Conservation (phyloP, 495 filamentous ascomycete genomes). For the Aspergillus sparsus region DNA sequence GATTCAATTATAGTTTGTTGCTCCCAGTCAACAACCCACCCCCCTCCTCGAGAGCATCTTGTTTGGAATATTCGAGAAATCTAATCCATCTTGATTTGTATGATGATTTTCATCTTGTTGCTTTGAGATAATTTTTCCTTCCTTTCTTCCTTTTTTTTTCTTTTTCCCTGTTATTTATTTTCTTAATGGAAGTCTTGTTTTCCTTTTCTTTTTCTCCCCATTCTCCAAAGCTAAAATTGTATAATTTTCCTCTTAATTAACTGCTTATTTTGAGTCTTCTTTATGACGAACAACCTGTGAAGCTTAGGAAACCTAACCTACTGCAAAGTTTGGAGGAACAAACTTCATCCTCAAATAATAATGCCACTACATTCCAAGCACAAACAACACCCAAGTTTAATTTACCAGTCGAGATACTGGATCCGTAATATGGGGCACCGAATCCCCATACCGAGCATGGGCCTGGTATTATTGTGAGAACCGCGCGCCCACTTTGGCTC, state of each 20-base stretch:
- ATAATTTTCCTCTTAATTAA: neutral
- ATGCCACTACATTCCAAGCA: slow-evolving; percentile 28
- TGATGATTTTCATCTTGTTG: no score
- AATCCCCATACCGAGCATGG: slow-evolving; percentile 7
- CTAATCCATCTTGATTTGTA: no score
- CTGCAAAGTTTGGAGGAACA: neutral
- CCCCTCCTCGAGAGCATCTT: no score
- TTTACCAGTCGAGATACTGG: slow-evolving; percentile 26
- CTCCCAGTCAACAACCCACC: no score
- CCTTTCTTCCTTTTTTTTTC: no score
- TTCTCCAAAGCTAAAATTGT: no score
- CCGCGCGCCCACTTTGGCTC: neutral
- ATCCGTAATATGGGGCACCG: slow-evolving; percentile 14
- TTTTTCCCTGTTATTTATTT: no score
- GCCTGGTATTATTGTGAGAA: slow-evolving; percentile 20
- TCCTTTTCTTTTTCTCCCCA: neutral
- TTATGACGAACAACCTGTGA: neutral
- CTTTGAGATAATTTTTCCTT: no score
- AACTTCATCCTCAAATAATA: neutral
- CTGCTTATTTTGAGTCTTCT: neutral
- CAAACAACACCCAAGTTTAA: slow-evolving; percentile 27
- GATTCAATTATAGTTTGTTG: neutral
- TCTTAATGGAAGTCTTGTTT: no score
- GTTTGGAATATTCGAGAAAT: no score
- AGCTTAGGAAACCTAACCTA: no score